Base-by-base conservation (phyloP, 1,284 basidiomycete species). In the Cryptococcus amylolentus region DNA sequence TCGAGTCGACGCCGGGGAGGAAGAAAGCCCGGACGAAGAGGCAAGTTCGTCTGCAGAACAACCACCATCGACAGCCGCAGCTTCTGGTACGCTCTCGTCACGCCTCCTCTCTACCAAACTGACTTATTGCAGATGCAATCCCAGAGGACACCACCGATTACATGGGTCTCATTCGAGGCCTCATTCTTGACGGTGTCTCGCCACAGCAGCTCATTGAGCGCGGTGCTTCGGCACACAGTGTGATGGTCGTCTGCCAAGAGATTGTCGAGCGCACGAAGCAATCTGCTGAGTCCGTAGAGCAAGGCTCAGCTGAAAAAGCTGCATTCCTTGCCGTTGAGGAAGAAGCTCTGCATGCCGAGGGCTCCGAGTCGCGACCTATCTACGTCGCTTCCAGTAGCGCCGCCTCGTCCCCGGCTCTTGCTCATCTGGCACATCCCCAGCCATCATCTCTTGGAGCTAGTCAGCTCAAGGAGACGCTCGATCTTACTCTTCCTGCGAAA, bases 201-300 rank as follows among this genome's bases (percentile, higher is more conserved):
- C 71, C 73, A 1, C 64, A 72, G 2, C 53, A 52, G 1, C 60
- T 73, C 4, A 59, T 75, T 13, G 40, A 56, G 23, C 55, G 64
- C 3, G 73, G 73, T 14, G 73, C 68, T 0, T 63, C 67, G 1
- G 31, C 59, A 12, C 56, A 63, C 54, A 63, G 66, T 44, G 71
- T 75, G 28, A 64, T 58, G 14, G 57, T 57, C 1, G 71, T 70
- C 0, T 73, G 71, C 43, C 51, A 71, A 47, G 70, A 72, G 49
- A 71, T 73, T 23, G 68, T 75, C 2, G 58, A 67, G 3, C 62
- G 63, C 1, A 58, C 58, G 13, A 58, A 63, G 10, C 18, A 46
- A 26, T 20, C 14, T 28, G 23, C 12, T 42, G 41, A 3, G n/a
- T 42, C 46, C 46, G 12, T 13, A 18, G 20, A 9, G n/a, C 46